Evolutionary conservation across 345 rosid species (phyloP), one percentile per base, ranked within the genome.

Genomic region (Euclidium syriacum): DNA sequence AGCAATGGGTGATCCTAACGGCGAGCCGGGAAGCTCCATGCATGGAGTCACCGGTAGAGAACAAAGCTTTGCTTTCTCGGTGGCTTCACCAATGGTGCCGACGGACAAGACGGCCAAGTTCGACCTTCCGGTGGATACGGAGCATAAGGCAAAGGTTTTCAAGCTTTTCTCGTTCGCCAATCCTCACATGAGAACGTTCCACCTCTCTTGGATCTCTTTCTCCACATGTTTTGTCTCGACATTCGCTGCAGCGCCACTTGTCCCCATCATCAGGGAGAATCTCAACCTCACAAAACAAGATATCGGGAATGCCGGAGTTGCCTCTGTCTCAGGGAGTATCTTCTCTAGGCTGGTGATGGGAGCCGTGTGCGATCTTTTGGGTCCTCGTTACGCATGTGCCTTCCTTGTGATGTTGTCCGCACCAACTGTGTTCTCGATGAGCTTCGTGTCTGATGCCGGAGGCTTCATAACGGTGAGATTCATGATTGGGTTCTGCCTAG

Each of bases 161-260:
- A 88, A 85, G 70, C 53, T 79, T 26, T 76, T 82, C 63, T 88
- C 96, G 1, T 62, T 83, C 0, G 86, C 86, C 1, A 76, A 80
- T 0, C 96, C 96, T 34, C 90, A 85, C 78, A 85, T 85, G 96
- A 72, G 86, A 64, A 88, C 91, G 4, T 85, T 88, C 57, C 96
- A 83, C 27, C 80, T 88, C 19, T 83, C 96, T 8, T 85, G 92
- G 96, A 77, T 85, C 59, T 88, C 96, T 62, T 88, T 88, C 73
- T 85, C 75, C 75, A 80, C 86, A 40, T 85, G 90, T 73, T 85
- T 88, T 12, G 80, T 88, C 52, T 88, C 96, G 6, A 88, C 96
- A 0, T 85, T 88, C 5, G 96, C 96, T 0, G 96, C 96, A 0
- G 90, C 91, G 10, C 96, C 96, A 1, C 91, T 85, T 7, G 82